Percentiles rank a stretch among this genome's conserved stretches.
These are phyloP conservation scores for Pseudogymnoascus sp. DNA, from an alignment of 2,329 filamentous ascomycete genomes.

Conservation along the genomic window DNA sequence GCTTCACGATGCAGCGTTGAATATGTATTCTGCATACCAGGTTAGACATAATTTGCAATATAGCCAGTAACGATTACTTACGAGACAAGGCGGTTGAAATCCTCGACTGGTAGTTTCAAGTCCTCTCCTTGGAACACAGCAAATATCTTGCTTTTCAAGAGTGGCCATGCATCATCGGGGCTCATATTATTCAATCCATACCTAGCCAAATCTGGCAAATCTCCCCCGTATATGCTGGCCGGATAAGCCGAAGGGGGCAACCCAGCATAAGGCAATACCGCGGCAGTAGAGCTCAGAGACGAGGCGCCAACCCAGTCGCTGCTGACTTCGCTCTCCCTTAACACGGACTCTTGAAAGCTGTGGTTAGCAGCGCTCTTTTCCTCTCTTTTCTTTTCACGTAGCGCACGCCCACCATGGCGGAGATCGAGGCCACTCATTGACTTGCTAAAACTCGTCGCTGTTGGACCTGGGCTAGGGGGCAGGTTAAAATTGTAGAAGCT, in stretches of 20 bases:
- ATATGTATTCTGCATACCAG: conserved; percentile 50
- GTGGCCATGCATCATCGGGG: conserved; percentile 73
- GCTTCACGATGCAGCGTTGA: conserved; percentile 66
- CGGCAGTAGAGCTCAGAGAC: conserved; percentile 40
- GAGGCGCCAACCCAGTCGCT: conserved; percentile 44
- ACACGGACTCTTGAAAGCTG: conserved; percentile 18
- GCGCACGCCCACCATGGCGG: conserved; percentile 64
- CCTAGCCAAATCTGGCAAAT: conserved; percentile 46
- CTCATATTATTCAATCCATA: conserved; percentile 64
- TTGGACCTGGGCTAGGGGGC: conserved; percentile 61
- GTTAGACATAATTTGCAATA: not conserved
- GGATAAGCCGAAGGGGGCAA: conserved; percentile 16
- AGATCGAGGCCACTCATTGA: conserved; percentile 74
- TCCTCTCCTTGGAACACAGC: conserved; percentile 78
- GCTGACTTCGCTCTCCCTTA: conserved; percentile 27
- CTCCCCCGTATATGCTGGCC: conserved; percentile 37
- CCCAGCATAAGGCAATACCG: conserved; percentile 27
- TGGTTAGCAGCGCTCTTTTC: conserved; percentile 42
- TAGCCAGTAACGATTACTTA: conserved; percentile 19
- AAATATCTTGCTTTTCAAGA: conserved; percentile 65
- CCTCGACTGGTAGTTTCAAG: conserved; percentile 69
- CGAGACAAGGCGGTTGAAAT: conserved; percentile 72
- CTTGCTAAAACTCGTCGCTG: conserved; percentile 63
- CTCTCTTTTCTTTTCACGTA: conserved; percentile 74
- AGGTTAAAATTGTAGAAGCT: conserved; percentile 73